Conservation (phyloP, 371 early-diverging fungal genomes). For the Apophysomyces trapeziformis region DNA sequence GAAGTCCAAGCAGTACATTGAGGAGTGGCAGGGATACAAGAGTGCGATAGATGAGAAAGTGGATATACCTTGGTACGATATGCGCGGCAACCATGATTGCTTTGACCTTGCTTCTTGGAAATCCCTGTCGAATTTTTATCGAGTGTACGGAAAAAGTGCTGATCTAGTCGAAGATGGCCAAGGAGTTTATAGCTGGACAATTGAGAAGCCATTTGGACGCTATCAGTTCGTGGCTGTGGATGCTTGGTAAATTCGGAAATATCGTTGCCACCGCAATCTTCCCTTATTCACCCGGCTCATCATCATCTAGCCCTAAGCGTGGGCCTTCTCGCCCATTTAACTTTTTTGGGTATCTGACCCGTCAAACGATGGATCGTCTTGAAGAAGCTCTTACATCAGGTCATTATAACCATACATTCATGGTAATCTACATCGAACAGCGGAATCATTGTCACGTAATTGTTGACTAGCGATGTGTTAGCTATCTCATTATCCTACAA, state of each 20-base stretch:
- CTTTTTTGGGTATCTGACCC: slow-evolving; percentile 87
- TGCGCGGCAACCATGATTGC: slow-evolving; percentile 88
- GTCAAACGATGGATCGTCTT: slow-evolving; percentile 74
- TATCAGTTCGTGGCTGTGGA: slow-evolving; percentile 89
- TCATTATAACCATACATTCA: slow-evolving; percentile 70
- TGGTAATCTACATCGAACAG: slow-evolving; percentile 36
- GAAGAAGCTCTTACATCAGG: slow-evolving; percentile 36
- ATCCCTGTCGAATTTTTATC: slow-evolving; percentile 68
- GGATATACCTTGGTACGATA: slow-evolving; percentile 72
- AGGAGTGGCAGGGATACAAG: slow-evolving; percentile 84
- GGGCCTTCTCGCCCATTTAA: slow-evolving; percentile 88
- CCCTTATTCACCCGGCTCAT: neutral
- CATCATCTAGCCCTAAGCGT: slow-evolving; percentile 59
- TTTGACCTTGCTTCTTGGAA: slow-evolving; percentile 76
- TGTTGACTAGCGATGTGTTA: slow-evolving; percentile 15
- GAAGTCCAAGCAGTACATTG: slow-evolving; percentile 74
- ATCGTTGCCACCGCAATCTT: neutral
- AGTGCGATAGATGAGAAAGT: slow-evolving; percentile 59
- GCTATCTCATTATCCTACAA: slow-evolving; percentile 86
- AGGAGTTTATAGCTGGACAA: slow-evolving; percentile 60
- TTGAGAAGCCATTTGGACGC: slow-evolving; percentile 64
- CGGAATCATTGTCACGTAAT: neutral
- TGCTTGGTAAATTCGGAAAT: slow-evolving; percentile 65
- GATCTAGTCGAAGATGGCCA: slow-evolving; percentile 53
- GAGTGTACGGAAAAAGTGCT: slow-evolving; percentile 55